Base-by-base conservation (phyloP, 805 yeast species). In the Blastobotrys robertii region DNA sequence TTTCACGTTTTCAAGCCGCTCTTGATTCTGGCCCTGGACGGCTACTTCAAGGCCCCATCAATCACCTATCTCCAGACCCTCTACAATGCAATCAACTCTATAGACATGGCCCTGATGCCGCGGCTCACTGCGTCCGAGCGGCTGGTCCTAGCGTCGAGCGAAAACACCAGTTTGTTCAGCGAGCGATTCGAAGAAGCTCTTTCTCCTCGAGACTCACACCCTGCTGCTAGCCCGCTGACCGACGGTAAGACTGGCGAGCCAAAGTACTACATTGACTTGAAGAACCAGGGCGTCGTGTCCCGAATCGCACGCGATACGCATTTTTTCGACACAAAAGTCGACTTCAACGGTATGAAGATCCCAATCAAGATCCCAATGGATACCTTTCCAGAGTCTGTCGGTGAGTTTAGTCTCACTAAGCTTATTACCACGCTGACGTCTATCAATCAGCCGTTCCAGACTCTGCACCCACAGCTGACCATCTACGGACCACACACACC, bases 1-100 rank as follows among this genome's bases (percentile, higher is more conserved):
- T 76, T 77, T 56, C 70, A 70, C 44, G 69, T 72, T 32, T 77
- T 79, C 60, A 75, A 73, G 52, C 85, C 84, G 6, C 51, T 79
- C 42, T 54, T 81, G 34, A 57, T 74, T 37, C 67, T 76, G 30
- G 67, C 78, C 4, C 63, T 80, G 36, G 79, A 73, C 51, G 61
- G 62, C 36, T 72, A 72, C 50, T 72, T 72, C 48, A 49, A 52
- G 16, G 36, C 40, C 15, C 58, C 62, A 2, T 44, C 50, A 3
- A 31, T 41, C 4, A 50, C 42, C 28, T 42, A 45, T n/a, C 50
- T 60, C n/a, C 39, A 50, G 31, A 43, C 49, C 39, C 50, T 64
- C 14, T 60, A 57, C 50, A 52, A 59, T 28, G 39, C 57, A 14
- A 52, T 61, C 37, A 55, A 58, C 39, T 38, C 51, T 7, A 44